Base-by-base conservation (phyloP, 192 early-diverging fungal species). In the Rhizophagus prolifer region DNA sequence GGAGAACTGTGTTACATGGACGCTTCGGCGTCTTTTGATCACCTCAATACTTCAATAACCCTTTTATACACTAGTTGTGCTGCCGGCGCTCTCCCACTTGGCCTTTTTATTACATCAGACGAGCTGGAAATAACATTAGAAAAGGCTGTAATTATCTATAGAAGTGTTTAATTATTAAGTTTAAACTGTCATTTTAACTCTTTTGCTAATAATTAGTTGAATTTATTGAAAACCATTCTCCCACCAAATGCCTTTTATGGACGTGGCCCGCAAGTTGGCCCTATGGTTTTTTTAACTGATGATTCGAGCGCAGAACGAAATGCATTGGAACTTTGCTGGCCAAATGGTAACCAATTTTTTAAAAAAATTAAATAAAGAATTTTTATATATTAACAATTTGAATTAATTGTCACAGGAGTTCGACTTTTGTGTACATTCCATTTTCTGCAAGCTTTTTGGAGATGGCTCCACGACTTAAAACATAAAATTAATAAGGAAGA, bases 111-210 rank as follows among this genome's bases (percentile, higher is more conserved):
- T 14, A 68, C 66, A 41, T 68, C 31, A 68, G 31, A 68, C 12
- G 30, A 68, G 31, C n/a, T n/a, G 9, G 66, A 68, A 68, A 36
- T 68, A 21, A 68, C 66, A 34, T 68, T 68, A 36, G 66, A 68
- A 36, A 68, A 36, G 28, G 31, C 31, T 0, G 41, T 68, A 68
- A 68, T 41, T 68, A 6, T 41, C 38, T 8, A 41, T n/a, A n/a
- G n/a, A 41, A 41, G 3, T 41, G 3, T 41, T 41, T 41, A 41
- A 6, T 41, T 6, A 41, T 41, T 41, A 6, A 41, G 8, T 41
- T 41, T 41, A 41, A 41, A n/a, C n/a, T n/a, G n/a, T n/a, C n/a
- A n/a, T n/a, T n/a, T n/a, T n/a, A n/a, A n/a, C n/a, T n/a, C n/a
- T n/a, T n/a, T n/a, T n/a, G n/a, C n/a, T n/a, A n/a, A n/a, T n/a